phyloP scores from a whole-genome alignment of 768 basidiomycete genomes.

The Vararia minispora region DNA sequence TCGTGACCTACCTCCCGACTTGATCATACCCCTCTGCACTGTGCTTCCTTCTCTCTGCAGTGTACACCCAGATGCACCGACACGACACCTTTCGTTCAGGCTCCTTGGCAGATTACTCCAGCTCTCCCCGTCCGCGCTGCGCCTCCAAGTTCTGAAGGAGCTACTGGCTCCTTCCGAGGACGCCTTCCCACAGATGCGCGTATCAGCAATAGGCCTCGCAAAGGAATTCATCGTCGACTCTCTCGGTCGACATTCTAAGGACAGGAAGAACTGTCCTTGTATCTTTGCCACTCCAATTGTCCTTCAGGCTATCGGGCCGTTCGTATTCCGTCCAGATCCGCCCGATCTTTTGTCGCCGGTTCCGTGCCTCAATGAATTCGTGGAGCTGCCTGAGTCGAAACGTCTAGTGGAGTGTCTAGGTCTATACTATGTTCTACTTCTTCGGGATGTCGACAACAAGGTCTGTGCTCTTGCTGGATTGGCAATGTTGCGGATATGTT shows the following conservation, averaged over 20 bases:
- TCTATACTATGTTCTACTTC: constrained; percentile 55
- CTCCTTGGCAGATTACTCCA: constrained; percentile 43
- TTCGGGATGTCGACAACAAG: constrained; percentile 44
- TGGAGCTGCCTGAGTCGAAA: constrained; percentile 46
- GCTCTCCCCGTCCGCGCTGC: constrained; percentile 32
- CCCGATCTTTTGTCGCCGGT: constrained; percentile 33
- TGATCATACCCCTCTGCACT: constrained; percentile 35
- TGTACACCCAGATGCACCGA: constrained; percentile 44
- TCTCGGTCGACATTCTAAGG: constrained; percentile 12
- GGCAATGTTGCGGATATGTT: neutral
- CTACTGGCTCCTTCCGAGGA: constrained; percentile 32
- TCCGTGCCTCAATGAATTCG: constrained; percentile 22
- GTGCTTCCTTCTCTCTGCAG: constrained; percentile 48
- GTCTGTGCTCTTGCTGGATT: constrained; percentile 23
- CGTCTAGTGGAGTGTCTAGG: constrained; percentile 56
- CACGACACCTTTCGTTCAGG: constrained; percentile 52
- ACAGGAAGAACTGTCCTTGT: constrained; percentile 22
- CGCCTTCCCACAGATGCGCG: constrained; percentile 54
- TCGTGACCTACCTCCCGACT: constrained; percentile 29
- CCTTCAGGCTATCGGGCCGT: constrained; percentile 45
- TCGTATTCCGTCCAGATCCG: constrained; percentile 48
- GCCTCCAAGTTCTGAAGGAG: constrained; percentile 44
- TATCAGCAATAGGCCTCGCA: constrained; percentile 55
- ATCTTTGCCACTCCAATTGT: constrained; percentile 46
- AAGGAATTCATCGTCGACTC: constrained; percentile 56